Evolutionary conservation across 495 filamentous ascomycete genomes (phyloP).

Genomic region (Penicillium arizonense): DNA sequence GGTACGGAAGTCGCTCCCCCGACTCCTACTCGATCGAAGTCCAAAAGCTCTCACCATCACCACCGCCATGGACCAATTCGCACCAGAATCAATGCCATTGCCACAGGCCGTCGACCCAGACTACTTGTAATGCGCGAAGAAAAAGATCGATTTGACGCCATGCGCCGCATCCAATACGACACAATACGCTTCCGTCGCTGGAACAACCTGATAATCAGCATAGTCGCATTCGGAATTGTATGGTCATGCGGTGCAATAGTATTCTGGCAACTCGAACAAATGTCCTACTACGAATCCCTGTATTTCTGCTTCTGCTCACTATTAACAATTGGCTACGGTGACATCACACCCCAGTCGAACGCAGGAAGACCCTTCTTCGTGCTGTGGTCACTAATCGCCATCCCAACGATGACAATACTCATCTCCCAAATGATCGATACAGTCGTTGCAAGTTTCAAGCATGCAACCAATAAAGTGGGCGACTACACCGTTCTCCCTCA

Average conservation of each 20-base stretch:
- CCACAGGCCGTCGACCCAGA: slow-evolving; percentile 19
- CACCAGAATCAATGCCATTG: slow-evolving; percentile 23
- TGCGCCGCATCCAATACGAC: slow-evolving; percentile 73
- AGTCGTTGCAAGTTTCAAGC: slow-evolving; percentile 55
- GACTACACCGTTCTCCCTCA: slow-evolving; percentile 60
- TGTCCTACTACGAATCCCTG: slow-evolving; percentile 69
- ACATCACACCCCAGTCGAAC: slow-evolving; percentile 70
- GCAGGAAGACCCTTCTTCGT: slow-evolving; percentile 83
- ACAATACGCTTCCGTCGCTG: slow-evolving; percentile 65
- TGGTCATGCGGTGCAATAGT: slow-evolving; percentile 82
- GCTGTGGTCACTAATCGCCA: slow-evolving; percentile 70
- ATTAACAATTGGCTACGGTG: slow-evolving; percentile 89
- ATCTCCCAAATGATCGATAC: slow-evolving; percentile 65
- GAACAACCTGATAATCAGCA: slow-evolving; percentile 67
- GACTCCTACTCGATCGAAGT: not conserved
- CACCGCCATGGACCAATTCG: slow-evolving; percentile 22
- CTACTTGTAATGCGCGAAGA: slow-evolving; percentile 46
- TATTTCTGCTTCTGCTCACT: slow-evolving; percentile 84
- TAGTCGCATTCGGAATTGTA: slow-evolving; percentile 59
- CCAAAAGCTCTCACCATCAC: slow-evolving; percentile 6
- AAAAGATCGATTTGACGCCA: slow-evolving; percentile 73
- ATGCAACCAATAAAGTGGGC: slow-evolving; percentile 50
- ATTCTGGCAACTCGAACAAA: slow-evolving; percentile 60
- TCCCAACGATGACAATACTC: slow-evolving; percentile 68
- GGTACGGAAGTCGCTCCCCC: slow-evolving; percentile 1